phyloP scores from a whole-genome alignment of 768 basidiomycete genomes.

The Rhodotorula taiwanensis region DNA sequence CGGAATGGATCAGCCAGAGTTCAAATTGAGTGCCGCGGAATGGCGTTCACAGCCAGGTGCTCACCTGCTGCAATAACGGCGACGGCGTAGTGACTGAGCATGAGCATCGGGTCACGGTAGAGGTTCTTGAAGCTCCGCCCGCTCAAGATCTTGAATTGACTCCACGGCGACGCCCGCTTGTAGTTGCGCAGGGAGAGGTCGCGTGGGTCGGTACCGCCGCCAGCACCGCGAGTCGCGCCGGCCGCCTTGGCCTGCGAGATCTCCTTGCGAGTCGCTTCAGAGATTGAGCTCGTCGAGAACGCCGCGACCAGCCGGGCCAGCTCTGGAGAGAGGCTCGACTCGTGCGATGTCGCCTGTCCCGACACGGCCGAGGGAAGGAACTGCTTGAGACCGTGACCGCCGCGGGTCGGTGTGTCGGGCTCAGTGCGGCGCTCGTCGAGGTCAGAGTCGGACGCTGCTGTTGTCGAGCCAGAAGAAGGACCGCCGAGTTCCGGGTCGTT shows the following conservation, averaged over 20 bases:
- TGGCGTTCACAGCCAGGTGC: too few species aligned
- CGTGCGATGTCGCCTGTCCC: slow-evolving; percentile 11
- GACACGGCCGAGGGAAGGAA: slow-evolving; percentile 21
- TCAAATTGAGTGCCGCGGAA: too few species aligned
- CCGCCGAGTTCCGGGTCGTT: slow-evolving; percentile 31
- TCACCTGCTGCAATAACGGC: slow-evolving; percentile 75
- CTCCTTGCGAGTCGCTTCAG: slow-evolving; percentile 32
- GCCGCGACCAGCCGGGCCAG: slow-evolving; percentile 66
- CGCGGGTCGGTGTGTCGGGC: not conserved
- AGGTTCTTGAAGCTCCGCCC: slow-evolving; percentile 97
- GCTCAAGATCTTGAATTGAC: slow-evolving; percentile 89
- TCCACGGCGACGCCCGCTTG: slow-evolving; percentile 72
- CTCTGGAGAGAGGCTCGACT: slow-evolving; percentile 51
- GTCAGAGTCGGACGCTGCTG: slow-evolving; percentile 18
- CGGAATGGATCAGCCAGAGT: too few species aligned
- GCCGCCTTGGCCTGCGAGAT: slow-evolving; percentile 49
- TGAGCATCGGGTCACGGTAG: slow-evolving; percentile 84
- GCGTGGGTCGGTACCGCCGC: slow-evolving; percentile 53
- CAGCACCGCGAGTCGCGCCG: slow-evolving; percentile 56
- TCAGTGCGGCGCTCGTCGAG: slow-evolving; percentile 15
- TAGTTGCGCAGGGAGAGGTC: slow-evolving; percentile 48
- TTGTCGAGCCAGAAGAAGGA: not conserved
- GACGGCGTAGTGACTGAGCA: slow-evolving; percentile 82
- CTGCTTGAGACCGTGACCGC: slow-evolving; percentile 7
- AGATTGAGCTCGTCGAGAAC: slow-evolving; percentile 62